These are phyloP conservation scores for Microbotryum violaceum DNA, from an alignment of 1,284 basidiomycete species.

Conservation along the genomic window DNA sequence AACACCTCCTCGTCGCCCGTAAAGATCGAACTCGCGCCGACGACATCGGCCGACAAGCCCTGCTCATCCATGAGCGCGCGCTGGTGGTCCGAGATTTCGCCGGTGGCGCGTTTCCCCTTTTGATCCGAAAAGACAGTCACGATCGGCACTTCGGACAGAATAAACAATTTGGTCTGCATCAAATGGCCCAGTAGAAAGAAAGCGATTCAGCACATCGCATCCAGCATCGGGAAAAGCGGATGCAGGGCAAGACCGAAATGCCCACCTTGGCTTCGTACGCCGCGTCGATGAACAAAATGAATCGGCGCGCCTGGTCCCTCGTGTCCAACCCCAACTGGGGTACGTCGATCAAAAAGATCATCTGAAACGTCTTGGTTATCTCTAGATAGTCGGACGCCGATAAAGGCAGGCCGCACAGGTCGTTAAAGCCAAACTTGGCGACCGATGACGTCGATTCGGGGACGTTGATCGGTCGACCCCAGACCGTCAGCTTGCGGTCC, in stretches of 20 bases:
- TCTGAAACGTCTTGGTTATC: constrained; percentile 77
- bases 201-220: too few relatives aligned
- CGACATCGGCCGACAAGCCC: constrained; percentile 56
- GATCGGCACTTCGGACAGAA: constrained; percentile 82
- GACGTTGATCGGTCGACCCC: constrained; percentile 75
- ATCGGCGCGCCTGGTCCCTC: constrained; percentile 83
- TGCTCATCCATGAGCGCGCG: constrained; percentile 78
- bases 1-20: constrained; percentile 89
- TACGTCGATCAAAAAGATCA: constrained; percentile 79
- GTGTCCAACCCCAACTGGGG: constrained; percentile 75
- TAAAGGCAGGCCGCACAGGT: constrained; percentile 81
- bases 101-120: constrained; percentile 36
- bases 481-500: constrained; percentile 66
- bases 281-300: constrained; percentile 97
- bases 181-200: neutral
- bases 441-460: constrained; percentile 67
- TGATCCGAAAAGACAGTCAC: constrained; percentile 78
- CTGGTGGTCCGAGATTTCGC: constrained; percentile 66
- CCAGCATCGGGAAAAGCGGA: neutral
- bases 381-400: constrained; percentile 95
- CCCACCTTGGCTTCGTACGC: constrained; percentile 54
- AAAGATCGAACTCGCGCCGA: constrained; percentile 78
- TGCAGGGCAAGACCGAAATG: neutral
- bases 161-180: constrained; percentile 73
- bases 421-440: constrained; percentile 78